These are phyloP conservation scores for Chrysoporthe puriensis DNA, from an alignment of 2,329 filamentous ascomycete species.

Conservation along the genomic window DNA sequence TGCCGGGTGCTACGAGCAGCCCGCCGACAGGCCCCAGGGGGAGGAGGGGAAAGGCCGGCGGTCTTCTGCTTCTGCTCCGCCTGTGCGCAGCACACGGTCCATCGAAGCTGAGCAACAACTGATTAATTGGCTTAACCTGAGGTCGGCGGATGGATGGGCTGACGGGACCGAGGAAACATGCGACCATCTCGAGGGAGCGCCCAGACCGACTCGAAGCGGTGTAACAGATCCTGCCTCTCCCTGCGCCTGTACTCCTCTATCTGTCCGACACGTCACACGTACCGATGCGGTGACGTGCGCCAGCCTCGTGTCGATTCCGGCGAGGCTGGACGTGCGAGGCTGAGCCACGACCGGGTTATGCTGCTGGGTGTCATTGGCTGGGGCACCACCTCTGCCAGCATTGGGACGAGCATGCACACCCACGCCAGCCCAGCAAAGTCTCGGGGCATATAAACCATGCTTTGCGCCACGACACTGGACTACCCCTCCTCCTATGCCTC, in stretches of 20 bases:
- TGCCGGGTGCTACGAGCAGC: neutral
- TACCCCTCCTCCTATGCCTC: neutral
- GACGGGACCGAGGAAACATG: slow-evolving; percentile 1
- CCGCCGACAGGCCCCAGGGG: neutral
- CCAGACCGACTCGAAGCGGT: neutral
- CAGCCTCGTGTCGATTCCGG: neutral
- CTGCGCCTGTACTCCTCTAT: neutral
- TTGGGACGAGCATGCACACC: neutral
- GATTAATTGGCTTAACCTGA: neutral
- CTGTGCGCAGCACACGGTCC: neutral
- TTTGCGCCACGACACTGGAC: neutral
- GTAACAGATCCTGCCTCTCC: neutral
- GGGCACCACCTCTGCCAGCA: neutral
- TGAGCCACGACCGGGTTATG: neutral
- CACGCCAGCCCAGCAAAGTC: neutral
- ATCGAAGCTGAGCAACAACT: no score
- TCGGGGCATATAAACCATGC: neutral
- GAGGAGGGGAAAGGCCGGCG: neutral
- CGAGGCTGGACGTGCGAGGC: slow-evolving; percentile 5
- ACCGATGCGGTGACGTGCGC: neutral
- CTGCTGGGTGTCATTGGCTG: neutral
- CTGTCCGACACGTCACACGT: neutral
- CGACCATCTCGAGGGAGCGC: neutral
- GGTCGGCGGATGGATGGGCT: neutral
- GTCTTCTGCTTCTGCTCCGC: neutral